Conservation (phyloP, 2,329 filamentous ascomycete species). For the Microsporum audouinii region DNA sequence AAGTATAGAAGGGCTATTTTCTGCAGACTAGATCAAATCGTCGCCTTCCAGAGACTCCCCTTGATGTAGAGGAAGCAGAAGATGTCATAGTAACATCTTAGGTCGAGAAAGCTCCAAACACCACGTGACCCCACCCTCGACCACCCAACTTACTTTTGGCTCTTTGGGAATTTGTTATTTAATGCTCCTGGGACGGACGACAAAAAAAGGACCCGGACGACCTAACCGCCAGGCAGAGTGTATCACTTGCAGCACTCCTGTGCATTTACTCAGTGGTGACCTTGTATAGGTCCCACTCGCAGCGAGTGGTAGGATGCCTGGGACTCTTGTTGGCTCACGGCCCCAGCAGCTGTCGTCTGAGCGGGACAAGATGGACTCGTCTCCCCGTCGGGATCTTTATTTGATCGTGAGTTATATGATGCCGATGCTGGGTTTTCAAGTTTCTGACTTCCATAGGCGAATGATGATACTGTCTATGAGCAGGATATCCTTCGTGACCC, state of each 20-base stretch:
- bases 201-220: neutral
- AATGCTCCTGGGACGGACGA: neutral
- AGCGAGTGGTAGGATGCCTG: constrained; percentile 39
- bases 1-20: constrained; percentile 1
- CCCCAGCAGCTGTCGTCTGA: constrained; percentile 33
- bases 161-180: neutral
- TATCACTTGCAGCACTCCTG: neutral
- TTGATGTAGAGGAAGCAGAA: neutral
- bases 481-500: constrained; percentile 83
- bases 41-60: neutral
- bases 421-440: constrained; percentile 19
- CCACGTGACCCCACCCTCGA: neutral
- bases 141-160: neutral
- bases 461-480: constrained; percentile 91
- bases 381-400: constrained; percentile 33
- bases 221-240: neutral
- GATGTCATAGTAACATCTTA: neutral
- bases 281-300: constrained; percentile 15
- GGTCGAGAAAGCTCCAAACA: neutral
- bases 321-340: constrained; percentile 39
- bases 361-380: constrained; percentile 33
- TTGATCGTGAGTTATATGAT: constrained; percentile 30
- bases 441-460: constrained; percentile 46
- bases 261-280: constrained; percentile 11
- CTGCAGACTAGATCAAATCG: neutral